phyloP scores from a whole-genome alignment of 2,329 filamentous ascomycete species.

The Pseudogymnoascus sp. region DNA sequence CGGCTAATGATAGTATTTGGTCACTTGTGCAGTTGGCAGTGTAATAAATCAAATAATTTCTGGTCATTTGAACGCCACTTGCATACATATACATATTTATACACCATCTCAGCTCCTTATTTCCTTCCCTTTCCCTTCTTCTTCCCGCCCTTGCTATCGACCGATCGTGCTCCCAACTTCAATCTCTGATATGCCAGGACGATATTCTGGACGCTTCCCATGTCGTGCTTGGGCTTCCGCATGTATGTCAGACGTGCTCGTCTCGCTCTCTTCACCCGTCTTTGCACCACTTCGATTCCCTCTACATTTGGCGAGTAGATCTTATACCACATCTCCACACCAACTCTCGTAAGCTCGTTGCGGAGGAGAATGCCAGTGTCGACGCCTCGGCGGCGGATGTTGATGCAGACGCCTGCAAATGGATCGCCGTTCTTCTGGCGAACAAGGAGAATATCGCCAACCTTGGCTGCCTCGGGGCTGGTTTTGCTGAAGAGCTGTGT shows the following conservation, averaged over 20 bases:
- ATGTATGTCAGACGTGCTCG: constrained; percentile 86
- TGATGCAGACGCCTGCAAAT: constrained; percentile 80
- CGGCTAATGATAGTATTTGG: not conserved
- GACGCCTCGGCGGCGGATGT: constrained; percentile 76
- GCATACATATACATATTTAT: constrained; percentile 9
- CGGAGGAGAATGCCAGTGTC: constrained; percentile 83
- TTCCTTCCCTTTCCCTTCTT: constrained; percentile 20
- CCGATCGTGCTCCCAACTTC: constrained; percentile 34
- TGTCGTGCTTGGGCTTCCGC: constrained; percentile 78
- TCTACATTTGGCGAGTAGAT: constrained; percentile 83
- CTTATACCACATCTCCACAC: constrained; percentile 97
- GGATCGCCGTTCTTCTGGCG: constrained; percentile 78
- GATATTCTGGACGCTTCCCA: constrained; percentile 74
- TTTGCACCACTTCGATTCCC: constrained; percentile 88
- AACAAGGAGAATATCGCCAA: constrained; percentile 87
- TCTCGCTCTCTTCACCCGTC: constrained; percentile 73
- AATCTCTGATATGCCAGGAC: constrained; percentile 57
- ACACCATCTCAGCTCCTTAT: constrained; percentile 13
- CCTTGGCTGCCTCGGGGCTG: constrained; percentile 70
- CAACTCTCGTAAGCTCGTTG: constrained; percentile 75
- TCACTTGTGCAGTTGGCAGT: not conserved
- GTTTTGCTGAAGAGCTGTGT: constrained; percentile 68
- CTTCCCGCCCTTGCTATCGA: constrained; percentile 19
- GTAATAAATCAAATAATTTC: not conserved
- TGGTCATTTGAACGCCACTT: not conserved